Base-by-base conservation (phyloP, 1,139 yeast genomes). In the Meyerozyma smithsonii region DNA sequence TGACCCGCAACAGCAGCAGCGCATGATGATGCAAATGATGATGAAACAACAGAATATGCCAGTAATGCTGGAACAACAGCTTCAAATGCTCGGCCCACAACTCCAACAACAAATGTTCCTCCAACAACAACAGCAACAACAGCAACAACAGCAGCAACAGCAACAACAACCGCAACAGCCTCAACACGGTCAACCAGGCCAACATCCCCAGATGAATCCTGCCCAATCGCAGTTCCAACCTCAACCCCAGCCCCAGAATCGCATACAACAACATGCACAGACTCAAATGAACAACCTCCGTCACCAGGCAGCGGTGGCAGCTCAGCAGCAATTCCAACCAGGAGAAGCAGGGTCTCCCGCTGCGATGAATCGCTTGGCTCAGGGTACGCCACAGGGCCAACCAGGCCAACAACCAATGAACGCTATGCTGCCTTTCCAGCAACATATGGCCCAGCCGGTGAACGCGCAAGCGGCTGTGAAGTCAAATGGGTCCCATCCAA, bases 241-340 rank as follows among this genome's bases (percentile, higher is more conserved):
- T 16, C 62, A 53, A 40, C 55, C 57, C 23, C 66, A 61, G 40
- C 55, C 57, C 23, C 66, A 61, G 40, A 63, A 64, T 45, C 59
- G 64, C 44, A 63, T 61, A 36, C 79, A 73, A 41, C 76, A 70
- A 45, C 77, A 70, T 45, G 78, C 78, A 2, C 79, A 74, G 49
- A 60, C 60, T 32, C 79, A 74, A 52, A 72, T 74, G 79, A 72
- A 72, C 45, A 72, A 64, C 46, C 56, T 73, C 43, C 66, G 79
- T 35, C 78, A 72, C 42, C 77, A 72, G 44, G 69, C 72, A 16
- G 62, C 61, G 3, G 64, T 59, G 12, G 61, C 65, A 12, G 62
- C 64, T 23, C 64, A 54, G 40, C 64, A 56, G 35, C 64, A 51
- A 36, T 58, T 51, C 33, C 63, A 51, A 21, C 55, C 30, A 8